A percentile compares a stretch with the other conserved stretches of the same genome.
phyloP scores from a whole-genome alignment of 176 grass and related monocot genomes.

The Echinochloa phyllopogon region DNA sequence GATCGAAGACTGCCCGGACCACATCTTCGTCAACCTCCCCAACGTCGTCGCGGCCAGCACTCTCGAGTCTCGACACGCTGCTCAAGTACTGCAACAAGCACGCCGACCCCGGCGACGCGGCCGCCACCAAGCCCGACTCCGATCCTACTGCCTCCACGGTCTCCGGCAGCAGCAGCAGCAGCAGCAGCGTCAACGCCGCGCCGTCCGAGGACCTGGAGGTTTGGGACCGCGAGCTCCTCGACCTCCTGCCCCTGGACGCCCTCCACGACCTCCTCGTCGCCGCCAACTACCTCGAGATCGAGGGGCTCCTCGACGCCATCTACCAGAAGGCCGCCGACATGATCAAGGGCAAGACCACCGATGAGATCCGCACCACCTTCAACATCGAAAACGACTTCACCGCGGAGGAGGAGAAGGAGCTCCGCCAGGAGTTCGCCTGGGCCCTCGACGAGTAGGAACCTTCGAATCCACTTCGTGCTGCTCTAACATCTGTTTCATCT shows the following conservation, averaged over 20 bases:
- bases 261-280: neutral
- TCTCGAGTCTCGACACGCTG: neutral
- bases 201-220: too few relatives aligned
- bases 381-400: conserved; percentile 7
- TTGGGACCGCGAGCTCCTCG: conserved; percentile 16
- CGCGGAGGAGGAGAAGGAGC: neutral
- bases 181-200: neutral
- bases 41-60: neutral
- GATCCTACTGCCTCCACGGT: neutral
- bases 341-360: neutral
- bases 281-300: neutral
- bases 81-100: conserved; percentile 8
- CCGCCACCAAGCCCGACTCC: neutral
- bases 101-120: neutral
- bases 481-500: neutral
- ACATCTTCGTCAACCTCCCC: neutral
- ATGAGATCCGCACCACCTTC: conserved; percentile 2
- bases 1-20: neutral
- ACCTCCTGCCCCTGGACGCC: neutral
- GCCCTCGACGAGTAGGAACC: neutral
- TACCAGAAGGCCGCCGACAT: neutral
- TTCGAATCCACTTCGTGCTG: neutral
- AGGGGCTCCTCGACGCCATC: neutral
- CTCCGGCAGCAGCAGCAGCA: neutral
- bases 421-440: neutral